These are phyloP conservation scores for Phytophthora hybrid DNA, from an alignment of 352 stramenopile species.

Conservation along the genomic window DNA sequence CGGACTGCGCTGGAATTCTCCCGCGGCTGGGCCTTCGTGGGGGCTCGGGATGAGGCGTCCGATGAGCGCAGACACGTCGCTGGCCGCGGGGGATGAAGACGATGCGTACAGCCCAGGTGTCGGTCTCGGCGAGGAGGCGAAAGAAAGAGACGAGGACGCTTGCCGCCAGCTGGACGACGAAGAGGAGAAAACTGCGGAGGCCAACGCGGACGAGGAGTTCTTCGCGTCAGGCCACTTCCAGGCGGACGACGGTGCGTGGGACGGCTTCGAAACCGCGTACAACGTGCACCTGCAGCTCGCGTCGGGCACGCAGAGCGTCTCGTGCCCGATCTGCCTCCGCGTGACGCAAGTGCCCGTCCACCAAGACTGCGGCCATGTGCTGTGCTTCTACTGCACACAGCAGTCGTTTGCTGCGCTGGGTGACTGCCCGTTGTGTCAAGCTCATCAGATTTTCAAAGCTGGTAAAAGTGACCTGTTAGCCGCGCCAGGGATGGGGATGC, in stretches of 20 bases:
- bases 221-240: constrained; percentile 22
- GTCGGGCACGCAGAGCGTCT: constrained; percentile 16
- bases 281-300: constrained; percentile 47
- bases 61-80: neutral
- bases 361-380: constrained; percentile 62
- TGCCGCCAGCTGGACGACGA: constrained; percentile 20
- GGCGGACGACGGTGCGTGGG: constrained; percentile 32
- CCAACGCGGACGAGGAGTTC: constrained; percentile 29
- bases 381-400: constrained; percentile 62
- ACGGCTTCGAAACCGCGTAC: constrained; percentile 31
- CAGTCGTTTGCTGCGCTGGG: constrained; percentile 51
- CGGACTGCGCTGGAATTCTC: constrained; percentile 8
- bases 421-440: constrained; percentile 58
- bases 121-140: neutral
- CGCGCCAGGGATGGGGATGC: constrained; percentile 20
- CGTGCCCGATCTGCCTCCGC: constrained; percentile 61
- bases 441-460: constrained; percentile 55
- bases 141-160: constrained; percentile 11
- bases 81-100: constrained; percentile 13
- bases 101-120: neutral
- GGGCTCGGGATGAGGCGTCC: constrained; percentile 29
- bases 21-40: constrained; percentile 12
- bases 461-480: constrained; percentile 16
- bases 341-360: constrained; percentile 48
- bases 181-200: constrained; percentile 36